phyloP scores from a whole-genome alignment of 202 grass and related monocot genomes.

The Carex arenaria region DNA sequence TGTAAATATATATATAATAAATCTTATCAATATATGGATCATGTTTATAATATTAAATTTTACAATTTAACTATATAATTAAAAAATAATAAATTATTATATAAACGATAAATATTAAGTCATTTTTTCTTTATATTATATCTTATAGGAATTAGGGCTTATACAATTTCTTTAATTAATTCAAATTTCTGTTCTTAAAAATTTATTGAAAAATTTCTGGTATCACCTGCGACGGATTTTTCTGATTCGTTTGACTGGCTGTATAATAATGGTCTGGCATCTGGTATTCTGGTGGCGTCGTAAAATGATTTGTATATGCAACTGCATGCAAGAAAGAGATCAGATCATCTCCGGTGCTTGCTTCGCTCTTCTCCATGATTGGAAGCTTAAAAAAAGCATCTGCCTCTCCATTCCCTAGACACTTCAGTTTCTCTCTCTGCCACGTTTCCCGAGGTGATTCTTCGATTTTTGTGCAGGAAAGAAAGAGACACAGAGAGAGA shows the following conservation, averaged over 20 bases:
- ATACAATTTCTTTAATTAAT: not conserved
- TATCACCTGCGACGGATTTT: not conserved
- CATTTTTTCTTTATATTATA: too few species aligned
- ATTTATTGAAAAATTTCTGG: too few species aligned
- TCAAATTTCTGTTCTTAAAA: not conserved
- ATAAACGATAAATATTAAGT: too few species aligned
- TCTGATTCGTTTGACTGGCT: not conserved
- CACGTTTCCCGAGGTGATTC: not conserved
- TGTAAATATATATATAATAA: too few species aligned
- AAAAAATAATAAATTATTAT: too few species aligned
- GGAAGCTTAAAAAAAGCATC: not conserved
- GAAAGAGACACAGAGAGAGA: not conserved
- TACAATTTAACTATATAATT: too few species aligned
- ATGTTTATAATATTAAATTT: too few species aligned
- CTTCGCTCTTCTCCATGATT: not conserved
- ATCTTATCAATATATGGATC: too few species aligned
- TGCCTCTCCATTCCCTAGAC: slow-evolving; percentile 18
- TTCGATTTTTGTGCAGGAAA: not conserved
- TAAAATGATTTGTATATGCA: not conserved
- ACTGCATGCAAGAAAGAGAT: not conserved
- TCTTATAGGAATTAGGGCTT: too few species aligned
- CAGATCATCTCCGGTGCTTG: not conserved
- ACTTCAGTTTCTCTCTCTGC: not conserved
- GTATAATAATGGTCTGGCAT: not conserved
- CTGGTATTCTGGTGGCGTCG: not conserved